Conservation (phyloP, 768 basidiomycete genomes). For the Mycena capillaripes region DNA sequence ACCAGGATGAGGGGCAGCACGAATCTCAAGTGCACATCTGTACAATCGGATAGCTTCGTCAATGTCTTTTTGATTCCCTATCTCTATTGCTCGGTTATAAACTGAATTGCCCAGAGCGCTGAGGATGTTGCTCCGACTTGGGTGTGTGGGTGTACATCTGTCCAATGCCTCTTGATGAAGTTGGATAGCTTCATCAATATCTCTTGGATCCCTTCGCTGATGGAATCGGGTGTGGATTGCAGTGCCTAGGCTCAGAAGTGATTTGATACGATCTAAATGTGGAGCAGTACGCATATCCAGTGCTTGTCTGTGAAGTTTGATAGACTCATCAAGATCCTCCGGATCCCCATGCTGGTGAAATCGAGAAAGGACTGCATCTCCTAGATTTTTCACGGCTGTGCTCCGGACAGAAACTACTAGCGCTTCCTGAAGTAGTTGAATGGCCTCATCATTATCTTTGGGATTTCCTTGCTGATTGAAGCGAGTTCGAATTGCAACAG, state of each 20-base stretch:
- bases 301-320: conserved; percentile 24
- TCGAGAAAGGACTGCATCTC: conserved; percentile 11
- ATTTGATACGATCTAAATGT: conserved; percentile 1
- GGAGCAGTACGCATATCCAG: conserved; percentile 23
- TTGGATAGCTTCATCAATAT: conserved; percentile 45
- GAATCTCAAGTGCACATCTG: conserved; percentile 19
- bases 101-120: neutral
- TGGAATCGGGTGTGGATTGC: conserved; percentile 40
- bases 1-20: conserved; percentile 23
- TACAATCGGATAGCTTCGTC: conserved; percentile 12
- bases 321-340: conserved; percentile 37
- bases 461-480: no score
- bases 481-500: no score
- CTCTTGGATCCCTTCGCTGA: conserved; percentile 41
- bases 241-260: conserved; percentile 32
- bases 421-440: no score
- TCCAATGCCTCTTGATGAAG: conserved; percentile 39
- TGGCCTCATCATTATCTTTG: no score
- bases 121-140: neutral
- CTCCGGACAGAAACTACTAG: no score
- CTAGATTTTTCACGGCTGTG: no score
- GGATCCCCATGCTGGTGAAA: conserved; percentile 37
- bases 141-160: conserved; percentile 38
- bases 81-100: conserved; percentile 36
- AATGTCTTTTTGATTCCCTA: conserved; percentile 35